Conservation (phyloP, 2,329 filamentous ascomycete genomes). For the Intubia oerlemansii region DNA sequence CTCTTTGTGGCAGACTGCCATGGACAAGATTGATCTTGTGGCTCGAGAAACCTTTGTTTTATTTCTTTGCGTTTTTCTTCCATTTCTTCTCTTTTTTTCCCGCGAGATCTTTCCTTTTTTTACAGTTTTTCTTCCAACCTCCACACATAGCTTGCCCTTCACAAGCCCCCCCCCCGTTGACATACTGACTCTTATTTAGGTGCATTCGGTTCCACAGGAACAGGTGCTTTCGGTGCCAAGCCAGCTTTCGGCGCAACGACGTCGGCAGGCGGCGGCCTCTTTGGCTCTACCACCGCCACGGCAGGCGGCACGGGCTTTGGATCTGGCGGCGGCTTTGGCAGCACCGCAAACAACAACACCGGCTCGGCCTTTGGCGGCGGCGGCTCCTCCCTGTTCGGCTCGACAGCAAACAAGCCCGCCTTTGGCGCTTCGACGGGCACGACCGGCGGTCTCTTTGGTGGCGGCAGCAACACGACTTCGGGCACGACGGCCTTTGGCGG, state of each 20-base stretch:
- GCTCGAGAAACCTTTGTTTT: too few species aligned
- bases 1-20: too few species aligned
- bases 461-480: conserved; percentile 14
- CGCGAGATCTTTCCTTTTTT: neutral
- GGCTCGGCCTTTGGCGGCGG: conserved; percentile 21
- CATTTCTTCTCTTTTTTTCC: neutral
- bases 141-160: too few species aligned
- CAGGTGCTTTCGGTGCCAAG: conserved; percentile 17
- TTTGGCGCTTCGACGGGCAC: conserved; percentile 13
- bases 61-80: neutral
- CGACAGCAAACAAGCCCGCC: conserved; percentile 27
- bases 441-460: conserved; percentile 24
- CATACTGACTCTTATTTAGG: conserved; percentile 7
- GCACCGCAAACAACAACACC: conserved; percentile 10
- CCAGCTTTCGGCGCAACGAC: conserved; percentile 28
- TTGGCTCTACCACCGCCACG: conserved; percentile 19
- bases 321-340: conserved; percentile 20
- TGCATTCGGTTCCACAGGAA: conserved; percentile 11
- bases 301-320: conserved; percentile 16
- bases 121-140: neutral
- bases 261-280: conserved; percentile 21
- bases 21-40: too few species aligned
- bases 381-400: conserved; percentile 27
- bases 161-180: too few species aligned
- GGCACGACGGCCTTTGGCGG: conserved; percentile 9